A percentile compares a stretch with the other conserved stretches of the same genome.
phyloP scores from a whole-genome alignment of 1,284 basidiomycete genomes.

The Trichosporon asahii region DNA sequence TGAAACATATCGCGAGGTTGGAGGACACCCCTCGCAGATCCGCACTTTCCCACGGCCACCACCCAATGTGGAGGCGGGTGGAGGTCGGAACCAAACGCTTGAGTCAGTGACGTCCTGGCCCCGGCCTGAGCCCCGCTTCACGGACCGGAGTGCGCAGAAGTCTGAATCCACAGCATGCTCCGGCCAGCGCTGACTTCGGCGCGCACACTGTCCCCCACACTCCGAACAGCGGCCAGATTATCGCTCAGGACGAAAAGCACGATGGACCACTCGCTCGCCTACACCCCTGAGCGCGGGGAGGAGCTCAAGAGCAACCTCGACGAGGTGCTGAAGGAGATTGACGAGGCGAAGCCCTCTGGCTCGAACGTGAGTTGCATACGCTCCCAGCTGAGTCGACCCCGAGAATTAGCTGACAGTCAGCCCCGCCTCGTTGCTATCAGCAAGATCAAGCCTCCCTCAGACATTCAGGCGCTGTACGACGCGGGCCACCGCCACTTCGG shows the following conservation, averaged over 20 bases:
- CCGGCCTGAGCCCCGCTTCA: background rate
- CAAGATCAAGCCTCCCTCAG: conserved; percentile 85
- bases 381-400: too few species aligned
- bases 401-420: conserved; percentile 19
- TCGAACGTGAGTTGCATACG: conserved; percentile 15
- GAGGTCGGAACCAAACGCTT: background rate
- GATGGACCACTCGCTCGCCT: conserved; percentile 29
- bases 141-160: background rate
- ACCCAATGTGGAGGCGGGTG: background rate
- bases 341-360: conserved; percentile 11
- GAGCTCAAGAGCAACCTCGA: conserved; percentile 52
- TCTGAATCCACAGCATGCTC: background rate
- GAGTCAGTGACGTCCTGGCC: background rate
- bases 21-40: too few species aligned
- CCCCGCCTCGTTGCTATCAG: conserved; percentile 81
- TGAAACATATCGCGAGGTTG: too few species aligned
- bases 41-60: too few species aligned
- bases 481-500: conserved; percentile 85
- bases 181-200: background rate
- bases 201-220: background rate
- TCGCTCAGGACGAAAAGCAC: background rate
- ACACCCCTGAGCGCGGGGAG: conserved; percentile 43
- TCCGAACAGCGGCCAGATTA: background rate
- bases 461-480: conserved; percentile 77
- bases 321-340: conserved; percentile 47